A percentile compares a stretch with the other conserved stretches of the same genome.
Conservation (phyloP, 2,329 filamentous ascomycete species). For the Xylariaceae sp. region DNA sequence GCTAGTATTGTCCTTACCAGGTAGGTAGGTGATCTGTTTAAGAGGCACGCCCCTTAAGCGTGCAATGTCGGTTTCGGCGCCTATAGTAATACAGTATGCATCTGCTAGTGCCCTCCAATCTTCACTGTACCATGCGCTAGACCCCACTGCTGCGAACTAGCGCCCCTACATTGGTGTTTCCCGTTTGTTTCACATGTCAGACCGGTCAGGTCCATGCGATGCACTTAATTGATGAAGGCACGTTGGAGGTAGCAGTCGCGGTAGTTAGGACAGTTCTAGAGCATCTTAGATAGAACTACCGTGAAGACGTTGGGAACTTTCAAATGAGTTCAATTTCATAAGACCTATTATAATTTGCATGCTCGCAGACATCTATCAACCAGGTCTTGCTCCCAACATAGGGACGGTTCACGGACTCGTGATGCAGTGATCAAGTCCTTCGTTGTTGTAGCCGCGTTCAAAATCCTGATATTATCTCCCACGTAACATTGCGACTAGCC, state of each 20-base stretch:
- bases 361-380: not conserved
- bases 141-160: not conserved
- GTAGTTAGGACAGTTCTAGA: not conserved
- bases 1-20: not conserved
- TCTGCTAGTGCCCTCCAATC: not conserved
- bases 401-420: not conserved
- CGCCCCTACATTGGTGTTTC: not conserved
- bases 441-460: not conserved
- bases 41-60: not conserved
- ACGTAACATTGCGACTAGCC: not conserved
- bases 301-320: not conserved
- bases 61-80: not conserved
- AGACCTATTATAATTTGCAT: not conserved
- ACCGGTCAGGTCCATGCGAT: not conserved
- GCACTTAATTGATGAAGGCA: not conserved
- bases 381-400: not conserved
- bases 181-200: not conserved
- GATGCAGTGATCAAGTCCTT: not conserved
- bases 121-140: not conserved
- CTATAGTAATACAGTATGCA: not conserved
- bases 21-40: not conserved
- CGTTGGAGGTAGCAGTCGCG: not conserved
- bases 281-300: not conserved
- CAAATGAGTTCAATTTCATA: not conserved
- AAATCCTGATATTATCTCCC: not conserved